Percentiles rank a stretch among this genome's conserved stretches.
Evolutionary conservation across 1,139 yeast genomes (phyloP).

Genomic region (Geotrichum europaeum): DNA sequence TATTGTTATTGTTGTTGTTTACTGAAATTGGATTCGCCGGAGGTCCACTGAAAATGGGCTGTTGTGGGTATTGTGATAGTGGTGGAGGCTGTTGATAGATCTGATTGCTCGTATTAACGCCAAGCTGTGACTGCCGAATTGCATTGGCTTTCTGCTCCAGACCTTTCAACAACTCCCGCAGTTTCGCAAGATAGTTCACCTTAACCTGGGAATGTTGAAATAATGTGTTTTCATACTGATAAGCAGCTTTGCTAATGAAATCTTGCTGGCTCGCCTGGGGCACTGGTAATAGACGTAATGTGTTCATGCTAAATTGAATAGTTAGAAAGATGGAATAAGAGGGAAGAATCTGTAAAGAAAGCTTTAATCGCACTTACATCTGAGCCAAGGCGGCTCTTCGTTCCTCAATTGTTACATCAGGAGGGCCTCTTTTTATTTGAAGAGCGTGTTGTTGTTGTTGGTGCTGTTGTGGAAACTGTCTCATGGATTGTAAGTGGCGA

Average conservation of each 20-base stretch:
- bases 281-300: background rate
- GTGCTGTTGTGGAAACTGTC: background rate
- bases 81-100: constrained; percentile 26
- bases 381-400: background rate
- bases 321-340: background rate
- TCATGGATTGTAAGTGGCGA: background rate
- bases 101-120: constrained; percentile 12
- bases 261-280: background rate
- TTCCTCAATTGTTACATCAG: constrained; percentile 1
- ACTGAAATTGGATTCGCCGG: background rate
- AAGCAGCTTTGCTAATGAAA: background rate
- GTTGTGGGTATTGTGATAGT: constrained; percentile 33
- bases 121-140: background rate
- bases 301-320: background rate
- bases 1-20: constrained; percentile 9
- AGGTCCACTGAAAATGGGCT: constrained; percentile 19
- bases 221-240: background rate
- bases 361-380: background rate
- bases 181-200: background rate
- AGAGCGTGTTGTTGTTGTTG: constrained; percentile 1
- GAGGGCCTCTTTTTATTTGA: background rate
- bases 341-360: background rate
- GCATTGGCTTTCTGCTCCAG: background rate
- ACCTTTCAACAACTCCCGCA: background rate
- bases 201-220: background rate